Conservation (phyloP, 2,329 filamentous ascomycete genomes). For the Davidsoniella australis region DNA sequence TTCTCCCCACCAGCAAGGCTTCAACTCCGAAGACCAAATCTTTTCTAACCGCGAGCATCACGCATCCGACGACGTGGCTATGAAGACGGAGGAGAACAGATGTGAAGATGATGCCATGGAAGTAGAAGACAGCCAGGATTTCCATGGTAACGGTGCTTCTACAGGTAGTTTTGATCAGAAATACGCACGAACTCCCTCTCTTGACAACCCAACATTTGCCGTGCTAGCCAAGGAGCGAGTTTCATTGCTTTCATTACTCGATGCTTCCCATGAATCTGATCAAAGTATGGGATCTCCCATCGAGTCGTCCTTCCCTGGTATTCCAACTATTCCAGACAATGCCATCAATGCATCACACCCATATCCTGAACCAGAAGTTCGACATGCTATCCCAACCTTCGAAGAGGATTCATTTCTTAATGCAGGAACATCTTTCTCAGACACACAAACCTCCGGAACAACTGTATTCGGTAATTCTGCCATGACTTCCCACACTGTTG, state of each 20-base stretch:
- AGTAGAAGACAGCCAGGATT: conserved; percentile 15
- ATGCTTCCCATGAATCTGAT: conserved; percentile 28
- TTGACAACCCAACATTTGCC: conserved; percentile 42
- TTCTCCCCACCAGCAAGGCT: no score
- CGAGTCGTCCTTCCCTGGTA: conserved; percentile 1
- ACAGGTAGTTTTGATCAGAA: conserved; percentile 1
- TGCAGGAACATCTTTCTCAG: conserved; percentile 23
- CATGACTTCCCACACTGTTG: conserved; percentile 18
- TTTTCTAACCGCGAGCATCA: conserved; percentile 45
- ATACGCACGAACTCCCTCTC: conserved; percentile 43
- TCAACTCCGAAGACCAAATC: conserved; percentile 25
- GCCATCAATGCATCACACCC: conserved; percentile 10
- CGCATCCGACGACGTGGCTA: conserved; percentile 35
- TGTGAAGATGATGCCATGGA: conserved; percentile 13
- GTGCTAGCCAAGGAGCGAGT: conserved; percentile 34
- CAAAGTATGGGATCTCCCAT: conserved; percentile 7
- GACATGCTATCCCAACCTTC: conserved; percentile 20
- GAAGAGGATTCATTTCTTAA: conserved; percentile 11
- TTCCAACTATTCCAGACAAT: conserved; percentile 10
- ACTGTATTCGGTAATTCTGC: neutral
- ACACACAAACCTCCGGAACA: neutral
- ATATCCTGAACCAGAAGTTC: conserved; percentile 14
- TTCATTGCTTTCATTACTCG: conserved; percentile 43
- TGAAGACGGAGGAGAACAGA: conserved; percentile 19
- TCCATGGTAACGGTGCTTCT: conserved; percentile 16